phyloP scores from a whole-genome alignment of 2,329 filamentous ascomycete species.

The Elsinoe fawcettii region DNA sequence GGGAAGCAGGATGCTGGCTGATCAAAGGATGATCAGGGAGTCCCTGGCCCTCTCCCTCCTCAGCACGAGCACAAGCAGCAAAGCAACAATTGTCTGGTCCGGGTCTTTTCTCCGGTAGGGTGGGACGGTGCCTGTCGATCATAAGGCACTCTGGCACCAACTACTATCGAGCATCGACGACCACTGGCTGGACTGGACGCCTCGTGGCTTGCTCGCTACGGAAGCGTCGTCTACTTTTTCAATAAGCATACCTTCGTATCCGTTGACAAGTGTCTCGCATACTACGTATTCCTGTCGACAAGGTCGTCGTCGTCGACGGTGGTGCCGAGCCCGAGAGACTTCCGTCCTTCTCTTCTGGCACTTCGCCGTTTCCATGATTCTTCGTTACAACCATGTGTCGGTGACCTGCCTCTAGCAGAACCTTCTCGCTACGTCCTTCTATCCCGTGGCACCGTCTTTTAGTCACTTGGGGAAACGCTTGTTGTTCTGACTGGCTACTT shows the following conservation, averaged over 20 bases:
- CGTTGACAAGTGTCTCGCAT: neutral
- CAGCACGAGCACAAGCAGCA: neutral
- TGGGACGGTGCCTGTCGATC: conserved; percentile 8
- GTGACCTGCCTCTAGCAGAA: conserved; percentile 12
- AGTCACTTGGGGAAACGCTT: neutral
- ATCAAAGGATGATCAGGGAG: neutral
- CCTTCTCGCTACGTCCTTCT: conserved; percentile 5
- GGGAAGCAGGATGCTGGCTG: neutral
- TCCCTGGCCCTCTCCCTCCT: neutral
- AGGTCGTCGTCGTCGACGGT: neutral
- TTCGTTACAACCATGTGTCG: conserved; percentile 8
- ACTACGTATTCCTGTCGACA: neutral
- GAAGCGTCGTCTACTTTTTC: neutral
- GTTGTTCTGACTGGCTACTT: conserved; percentile 1
- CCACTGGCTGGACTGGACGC: neutral
- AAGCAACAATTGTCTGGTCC: conserved; percentile 5
- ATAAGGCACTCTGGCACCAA: neutral
- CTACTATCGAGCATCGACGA: neutral
- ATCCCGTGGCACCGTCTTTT: neutral
- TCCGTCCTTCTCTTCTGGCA: neutral
- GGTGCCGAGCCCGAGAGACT: conserved; percentile 1
- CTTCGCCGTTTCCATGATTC: conserved; percentile 10
- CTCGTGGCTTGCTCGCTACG: neutral
- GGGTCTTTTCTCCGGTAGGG: neutral
- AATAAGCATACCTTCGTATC: neutral